phyloP scores from a whole-genome alignment of 2,329 filamentous ascomycete species.

The Neobulgaria alba region DNA sequence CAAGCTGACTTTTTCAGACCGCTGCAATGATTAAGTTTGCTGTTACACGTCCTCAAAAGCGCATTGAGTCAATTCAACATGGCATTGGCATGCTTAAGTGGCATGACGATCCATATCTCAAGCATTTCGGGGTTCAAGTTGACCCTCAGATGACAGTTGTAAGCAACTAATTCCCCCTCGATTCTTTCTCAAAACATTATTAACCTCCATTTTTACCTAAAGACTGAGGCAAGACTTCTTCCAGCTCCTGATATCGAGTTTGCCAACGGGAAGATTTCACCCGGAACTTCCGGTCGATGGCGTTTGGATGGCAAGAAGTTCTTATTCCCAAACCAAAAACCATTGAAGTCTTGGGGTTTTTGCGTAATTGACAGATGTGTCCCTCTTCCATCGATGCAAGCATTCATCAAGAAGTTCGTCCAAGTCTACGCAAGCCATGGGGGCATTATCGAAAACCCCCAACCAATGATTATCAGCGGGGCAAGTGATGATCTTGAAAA shows the following conservation, averaged over 20 bases:
- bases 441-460: slow-evolving; percentile 40
- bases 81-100: slow-evolving; percentile 63
- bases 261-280: slow-evolving; percentile 37
- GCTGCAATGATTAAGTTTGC: slow-evolving; percentile 88
- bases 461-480: slow-evolving; percentile 34
- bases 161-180: slow-evolving; percentile 2
- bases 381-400: slow-evolving; percentile 36
- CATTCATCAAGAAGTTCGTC: slow-evolving; percentile 53
- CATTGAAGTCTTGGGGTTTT: slow-evolving; percentile 68
- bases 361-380: slow-evolving; percentile 53
- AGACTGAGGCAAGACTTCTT: slow-evolving; percentile 63
- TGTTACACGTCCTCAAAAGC: slow-evolving; percentile 63
- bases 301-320: slow-evolving; percentile 79
- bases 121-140: slow-evolving; percentile 66
- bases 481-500: slow-evolving; percentile 11
- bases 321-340: slow-evolving; percentile 49
- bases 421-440: slow-evolving; percentile 53
- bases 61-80: slow-evolving; percentile 58
- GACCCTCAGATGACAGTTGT: slow-evolving; percentile 50
- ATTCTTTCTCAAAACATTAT: not conserved
- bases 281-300: slow-evolving; percentile 69
- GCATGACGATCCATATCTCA: slow-evolving; percentile 58
- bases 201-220: not conserved
- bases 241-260: slow-evolving; percentile 65
- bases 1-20: slow-evolving; percentile 45